Base-by-base conservation (phyloP, 176 grass and related monocot genomes). In the Olyra latifolia region DNA sequence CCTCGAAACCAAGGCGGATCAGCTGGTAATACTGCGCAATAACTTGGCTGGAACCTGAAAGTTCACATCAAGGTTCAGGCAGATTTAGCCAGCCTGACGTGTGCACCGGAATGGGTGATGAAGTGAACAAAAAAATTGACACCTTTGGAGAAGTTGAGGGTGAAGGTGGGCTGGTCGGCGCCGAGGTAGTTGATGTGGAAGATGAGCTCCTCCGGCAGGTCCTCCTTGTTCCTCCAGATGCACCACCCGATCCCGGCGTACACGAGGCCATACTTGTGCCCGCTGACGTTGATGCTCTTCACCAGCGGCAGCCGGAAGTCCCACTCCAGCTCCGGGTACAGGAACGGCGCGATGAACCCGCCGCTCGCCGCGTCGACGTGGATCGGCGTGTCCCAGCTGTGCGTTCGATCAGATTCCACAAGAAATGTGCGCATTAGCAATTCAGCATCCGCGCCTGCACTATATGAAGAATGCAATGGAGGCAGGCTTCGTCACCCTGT, bases 101-200 rank as follows among this genome's bases (percentile, higher is more conserved):
- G 6, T 16, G 22, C 16, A 54, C 60, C 7, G 40, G 9, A 39
- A 44, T 40, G 56, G 28, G 10, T 29, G 20, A 24, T n/a, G n/a
- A n/a, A n/a, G n/a, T n/a, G 64, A 15, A 20, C 4, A 10, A 1
- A 50, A 35, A 63, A 67, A 54, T 16, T 1, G 28, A 9, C 1
- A 95, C 93, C 94, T 78, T 97, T 97, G 77, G 94, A 97, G 91
- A 97, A 97, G 83, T 97, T 97, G 66, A 97, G 86, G 47, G 94
- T 97, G 86, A 97, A 97, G 25, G 94, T 97, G 52, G 94, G 94
- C 80, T 97, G 94, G 72, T 97, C 94, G n/a, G 94, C 73, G 69
- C 94, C 94, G 4, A 97, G 94, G 80, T 97, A 97, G 71, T 97
- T 97, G 87, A 93, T 97, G 84, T 97, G 94, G 83, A 97, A 97